These are phyloP conservation scores for Fraxinus sp. DNA, from an alignment of 305 asterid genomes.

Conservation along the genomic window DNA sequence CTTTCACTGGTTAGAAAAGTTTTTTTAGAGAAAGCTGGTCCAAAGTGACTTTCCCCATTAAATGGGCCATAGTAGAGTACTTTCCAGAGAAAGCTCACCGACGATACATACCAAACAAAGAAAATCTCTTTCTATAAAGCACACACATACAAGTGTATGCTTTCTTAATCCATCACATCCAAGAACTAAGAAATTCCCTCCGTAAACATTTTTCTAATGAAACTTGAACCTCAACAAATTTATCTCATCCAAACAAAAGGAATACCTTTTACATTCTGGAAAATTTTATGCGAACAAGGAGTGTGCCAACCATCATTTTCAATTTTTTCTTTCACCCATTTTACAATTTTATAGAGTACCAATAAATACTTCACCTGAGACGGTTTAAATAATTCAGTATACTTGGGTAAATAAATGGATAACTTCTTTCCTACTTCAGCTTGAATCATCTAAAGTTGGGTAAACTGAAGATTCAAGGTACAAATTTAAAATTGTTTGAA, in stretches of 20 bases:
- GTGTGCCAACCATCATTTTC: neutral
- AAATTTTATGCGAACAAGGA: neutral
- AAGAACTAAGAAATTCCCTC: neutral
- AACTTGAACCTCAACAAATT: neutral
- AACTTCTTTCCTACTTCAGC: neutral
- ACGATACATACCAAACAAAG: neutral
- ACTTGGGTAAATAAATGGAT: neutral
- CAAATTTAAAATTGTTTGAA: neutral
- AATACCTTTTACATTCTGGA: neutral
- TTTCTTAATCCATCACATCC: neutral
- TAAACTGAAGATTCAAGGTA: neutral
- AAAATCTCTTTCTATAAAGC: neutral
- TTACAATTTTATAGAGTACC: neutral
- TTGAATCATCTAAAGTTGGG: neutral
- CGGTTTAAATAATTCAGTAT: neutral
- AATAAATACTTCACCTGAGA: neutral
- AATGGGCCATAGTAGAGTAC: neutral
- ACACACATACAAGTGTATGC: neutral
- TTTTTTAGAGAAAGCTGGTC: neutral
- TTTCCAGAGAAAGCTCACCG: neutral
- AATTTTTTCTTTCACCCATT: neutral
- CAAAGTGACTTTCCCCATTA: neutral
- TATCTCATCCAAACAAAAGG: neutral
- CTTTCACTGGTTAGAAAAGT: too few species aligned
- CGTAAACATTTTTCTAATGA: neutral